Conservation (phyloP, 2,329 filamentous ascomycete species). For the Aspergillus caelatus region DNA sequence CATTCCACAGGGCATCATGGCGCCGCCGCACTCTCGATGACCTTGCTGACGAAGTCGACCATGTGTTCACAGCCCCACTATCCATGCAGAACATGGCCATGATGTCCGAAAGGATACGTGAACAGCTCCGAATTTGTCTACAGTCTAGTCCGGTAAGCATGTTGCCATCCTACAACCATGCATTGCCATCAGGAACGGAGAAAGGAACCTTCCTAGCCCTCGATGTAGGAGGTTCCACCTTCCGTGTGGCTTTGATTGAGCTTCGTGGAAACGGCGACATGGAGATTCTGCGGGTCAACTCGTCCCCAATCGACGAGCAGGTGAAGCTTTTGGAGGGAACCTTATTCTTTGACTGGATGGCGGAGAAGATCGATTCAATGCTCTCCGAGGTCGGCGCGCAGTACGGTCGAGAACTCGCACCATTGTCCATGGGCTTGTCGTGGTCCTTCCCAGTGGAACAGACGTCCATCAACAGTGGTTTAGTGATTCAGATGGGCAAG, state of each 20-base stretch:
- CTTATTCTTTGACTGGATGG: conserved; percentile 70
- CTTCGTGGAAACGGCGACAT: conserved; percentile 56
- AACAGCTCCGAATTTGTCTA: conserved; percentile 59
- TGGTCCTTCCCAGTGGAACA: conserved; percentile 71
- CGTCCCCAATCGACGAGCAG: conserved; percentile 58
- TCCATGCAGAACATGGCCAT: conserved; percentile 40
- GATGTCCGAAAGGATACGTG: conserved; percentile 49
- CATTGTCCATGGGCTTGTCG: conserved; percentile 62
- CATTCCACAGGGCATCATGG: conserved; percentile 38
- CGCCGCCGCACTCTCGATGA: conserved; percentile 41
- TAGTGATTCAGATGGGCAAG: conserved; percentile 66
- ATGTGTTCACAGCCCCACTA: conserved; percentile 40
- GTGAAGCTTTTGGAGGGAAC: conserved; percentile 59
- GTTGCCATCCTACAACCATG: conserved; percentile 67
- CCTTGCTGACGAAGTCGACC: conserved; percentile 43
- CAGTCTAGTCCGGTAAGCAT: conserved; percentile 62
- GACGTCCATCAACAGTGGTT: conserved; percentile 61
- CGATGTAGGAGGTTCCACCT: conserved; percentile 69
- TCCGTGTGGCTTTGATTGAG: conserved; percentile 64
- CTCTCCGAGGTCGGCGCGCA: conserved; percentile 48
- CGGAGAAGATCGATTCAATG: conserved; percentile 59
- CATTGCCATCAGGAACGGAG: conserved; percentile 62
- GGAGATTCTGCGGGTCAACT: conserved; percentile 58
- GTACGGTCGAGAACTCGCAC: conserved; percentile 39
- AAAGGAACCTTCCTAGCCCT: conserved; percentile 63